Conservation (phyloP, 208 protist species). For the Acanthamoeba healyi region DNA sequence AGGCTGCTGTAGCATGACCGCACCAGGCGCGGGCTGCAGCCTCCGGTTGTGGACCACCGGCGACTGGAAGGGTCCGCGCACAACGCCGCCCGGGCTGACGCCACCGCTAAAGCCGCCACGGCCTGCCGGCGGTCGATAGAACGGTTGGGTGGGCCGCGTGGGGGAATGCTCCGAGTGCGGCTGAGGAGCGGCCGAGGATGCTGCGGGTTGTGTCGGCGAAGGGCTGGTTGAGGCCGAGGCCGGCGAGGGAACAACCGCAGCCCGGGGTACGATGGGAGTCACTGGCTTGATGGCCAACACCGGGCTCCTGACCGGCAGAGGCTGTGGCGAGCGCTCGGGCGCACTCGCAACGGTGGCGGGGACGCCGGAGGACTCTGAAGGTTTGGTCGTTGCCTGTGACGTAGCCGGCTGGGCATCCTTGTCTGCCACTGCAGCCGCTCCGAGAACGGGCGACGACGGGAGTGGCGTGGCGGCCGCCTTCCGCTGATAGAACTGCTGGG, state of each 20-base stretch:
- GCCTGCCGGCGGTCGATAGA: not conserved
- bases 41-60: not conserved
- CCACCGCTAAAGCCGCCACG: not conserved
- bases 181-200: not conserved
- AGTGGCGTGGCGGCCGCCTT: not conserved
- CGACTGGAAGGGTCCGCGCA: conserved; percentile 31
- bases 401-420: not conserved
- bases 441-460: not conserved
- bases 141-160: conserved; percentile 3
- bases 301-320: not conserved
- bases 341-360: not conserved
- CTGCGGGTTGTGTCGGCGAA: not conserved
- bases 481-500: not conserved
- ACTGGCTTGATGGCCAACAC: not conserved
- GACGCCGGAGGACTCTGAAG: too few relatives aligned
- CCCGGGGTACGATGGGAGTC: too few relatives aligned
- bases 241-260: too few relatives aligned
- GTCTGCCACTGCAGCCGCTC: not conserved
- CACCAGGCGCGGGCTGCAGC: not conserved
- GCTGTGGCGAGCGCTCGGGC: too few relatives aligned
- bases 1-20: not conserved
- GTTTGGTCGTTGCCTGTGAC: too few relatives aligned
- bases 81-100: not conserved
- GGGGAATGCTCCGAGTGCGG: not conserved
- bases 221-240: not conserved